phyloP scores from a whole-genome alignment of 306 rosid species.

The Trichosanthes truncata region DNA sequence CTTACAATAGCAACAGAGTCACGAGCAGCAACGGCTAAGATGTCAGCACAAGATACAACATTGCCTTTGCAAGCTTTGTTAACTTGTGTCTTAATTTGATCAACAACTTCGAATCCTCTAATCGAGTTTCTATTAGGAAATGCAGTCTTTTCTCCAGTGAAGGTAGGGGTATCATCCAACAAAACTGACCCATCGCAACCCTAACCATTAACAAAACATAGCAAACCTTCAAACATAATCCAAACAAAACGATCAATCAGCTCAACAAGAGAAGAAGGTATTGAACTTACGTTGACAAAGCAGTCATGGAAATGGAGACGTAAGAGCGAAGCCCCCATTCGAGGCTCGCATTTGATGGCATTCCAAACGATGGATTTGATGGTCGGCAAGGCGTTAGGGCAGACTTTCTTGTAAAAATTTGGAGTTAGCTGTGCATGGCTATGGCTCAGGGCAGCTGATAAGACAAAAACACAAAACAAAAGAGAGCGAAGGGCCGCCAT shows the following conservation, averaged over 20 bases:
- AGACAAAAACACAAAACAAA: slow-evolving; percentile 7
- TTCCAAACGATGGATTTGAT: not conserved
- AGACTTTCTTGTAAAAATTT: slow-evolving; percentile 1
- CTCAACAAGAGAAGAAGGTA: too few relatives aligned
- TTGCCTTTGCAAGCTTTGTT: slow-evolving; percentile 11
- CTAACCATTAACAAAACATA: slow-evolving; percentile 13
- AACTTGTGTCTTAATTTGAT: slow-evolving; percentile 16
- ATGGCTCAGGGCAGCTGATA: not conserved
- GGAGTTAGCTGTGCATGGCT: slow-evolving; percentile 9
- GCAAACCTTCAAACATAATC: not conserved
- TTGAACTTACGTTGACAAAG: slow-evolving; percentile 20
- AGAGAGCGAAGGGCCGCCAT: slow-evolving; percentile 18
- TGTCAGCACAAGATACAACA: slow-evolving; percentile 30
- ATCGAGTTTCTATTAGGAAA: slow-evolving; percentile 21
- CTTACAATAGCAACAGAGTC: slow-evolving; percentile 27
- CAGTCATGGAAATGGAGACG: slow-evolving; percentile 27
- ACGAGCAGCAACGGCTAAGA: slow-evolving; percentile 34
- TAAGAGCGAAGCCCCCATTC: slow-evolving; percentile 25
- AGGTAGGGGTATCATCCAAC: slow-evolving; percentile 31
- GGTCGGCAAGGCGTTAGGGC: slow-evolving; percentile 17
- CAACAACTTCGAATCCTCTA: slow-evolving; percentile 22
- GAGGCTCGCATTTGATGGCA: slow-evolving; percentile 10
- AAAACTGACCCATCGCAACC: slow-evolving; percentile 69
- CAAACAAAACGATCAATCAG: not conserved
- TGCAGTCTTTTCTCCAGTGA: slow-evolving; percentile 53